These are phyloP conservation scores for Globisporangium acanthophoron DNA, from an alignment of 352 stramenopile species.

Conservation along the genomic window DNA sequence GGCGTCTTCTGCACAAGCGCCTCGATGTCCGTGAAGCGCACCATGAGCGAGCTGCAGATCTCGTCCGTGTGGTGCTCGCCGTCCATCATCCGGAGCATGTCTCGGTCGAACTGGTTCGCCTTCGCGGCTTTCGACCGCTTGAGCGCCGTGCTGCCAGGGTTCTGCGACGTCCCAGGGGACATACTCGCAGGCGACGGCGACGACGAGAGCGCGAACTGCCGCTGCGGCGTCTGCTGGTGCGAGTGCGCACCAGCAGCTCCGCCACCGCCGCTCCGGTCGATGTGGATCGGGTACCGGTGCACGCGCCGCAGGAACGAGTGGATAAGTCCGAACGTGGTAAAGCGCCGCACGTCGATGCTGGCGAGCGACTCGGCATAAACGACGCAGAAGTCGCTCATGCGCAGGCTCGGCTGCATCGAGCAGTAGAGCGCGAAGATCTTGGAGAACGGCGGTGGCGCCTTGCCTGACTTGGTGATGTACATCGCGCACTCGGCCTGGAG, in stretches of 20 bases:
- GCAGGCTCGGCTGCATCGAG: conserved; percentile 75
- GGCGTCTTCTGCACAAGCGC: conserved; percentile 48
- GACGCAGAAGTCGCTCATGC: conserved; percentile 81
- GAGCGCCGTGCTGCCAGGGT: conserved; percentile 13
- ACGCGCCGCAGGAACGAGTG: conserved; percentile 81
- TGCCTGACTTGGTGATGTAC: conserved; percentile 75
- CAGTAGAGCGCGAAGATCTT: conserved; percentile 87
- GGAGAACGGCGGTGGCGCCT: conserved; percentile 46
- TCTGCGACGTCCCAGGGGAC: conserved; percentile 10
- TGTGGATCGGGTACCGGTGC: conserved; percentile 78
- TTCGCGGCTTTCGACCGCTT: conserved; percentile 40
- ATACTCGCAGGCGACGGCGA: conserved; percentile 22
- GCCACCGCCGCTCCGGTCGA: conserved; percentile 25
- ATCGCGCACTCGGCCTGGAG: conserved; percentile 69
- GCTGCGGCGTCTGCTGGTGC: conserved; percentile 11
- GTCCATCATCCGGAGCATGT: conserved; percentile 80
- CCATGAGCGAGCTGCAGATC: conserved; percentile 69
- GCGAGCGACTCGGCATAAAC: conserved; percentile 66
- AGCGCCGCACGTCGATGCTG: conserved; percentile 71
- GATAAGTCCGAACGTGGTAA: conserved; percentile 87
- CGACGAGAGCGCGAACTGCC: conserved; percentile 22
- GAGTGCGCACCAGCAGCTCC: background rate
- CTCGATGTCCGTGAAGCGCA: conserved; percentile 70
- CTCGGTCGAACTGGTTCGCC: conserved; percentile 55
- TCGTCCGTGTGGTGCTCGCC: conserved; percentile 80